Evolutionary conservation across 352 stramenopile genomes (phyloP).

Genomic region (Phytophthora litchii): DNA sequence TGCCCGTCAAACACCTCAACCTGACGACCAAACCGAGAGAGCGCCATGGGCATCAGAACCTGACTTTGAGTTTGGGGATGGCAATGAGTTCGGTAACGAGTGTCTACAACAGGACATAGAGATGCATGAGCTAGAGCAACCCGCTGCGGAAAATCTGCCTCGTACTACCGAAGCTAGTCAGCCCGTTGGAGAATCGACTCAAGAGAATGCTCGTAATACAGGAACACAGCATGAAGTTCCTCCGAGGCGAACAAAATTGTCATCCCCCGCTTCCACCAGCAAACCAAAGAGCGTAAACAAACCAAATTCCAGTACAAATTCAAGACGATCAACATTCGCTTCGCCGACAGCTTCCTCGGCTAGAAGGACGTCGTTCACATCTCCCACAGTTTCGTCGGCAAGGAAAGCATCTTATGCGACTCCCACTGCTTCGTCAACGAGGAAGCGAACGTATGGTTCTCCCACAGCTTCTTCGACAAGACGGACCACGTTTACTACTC

Average conservation of each 20-base stretch:
- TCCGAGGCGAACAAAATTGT: slow-evolving; percentile 2
- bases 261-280: slow-evolving; percentile 1
- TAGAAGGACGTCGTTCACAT: slow-evolving; percentile 20
- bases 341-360: slow-evolving; percentile 11
- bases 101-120: slow-evolving; percentile 7
- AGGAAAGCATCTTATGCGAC: slow-evolving; percentile 22
- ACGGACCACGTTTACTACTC: slow-evolving; percentile 20
- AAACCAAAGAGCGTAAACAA: slow-evolving; percentile 5
- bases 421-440: slow-evolving; percentile 6
- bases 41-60: slow-evolving; percentile 22
- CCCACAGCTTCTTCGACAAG: slow-evolving; percentile 14
- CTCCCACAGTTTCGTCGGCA: slow-evolving; percentile 23
- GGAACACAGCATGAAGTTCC: slow-evolving; percentile 1
- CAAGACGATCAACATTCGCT: slow-evolving; percentile 12
- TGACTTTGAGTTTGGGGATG: slow-evolving; percentile 29
- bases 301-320: neutral
- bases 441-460: slow-evolving; percentile 13
- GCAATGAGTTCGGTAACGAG: slow-evolving; percentile 10
- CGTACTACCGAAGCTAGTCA: slow-evolving; percentile 2
- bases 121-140: slow-evolving; percentile 16
- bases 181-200: slow-evolving; percentile 10
- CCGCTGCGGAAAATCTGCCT: slow-evolving; percentile 2
- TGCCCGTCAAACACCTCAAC: neutral
- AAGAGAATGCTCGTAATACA: slow-evolving; percentile 9
- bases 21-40: slow-evolving; percentile 14